A percentile compares a stretch with the other conserved stretches of the same genome.
Conservation (phyloP, 2,329 filamentous ascomycete species). For the Bipolaris cookei region DNA sequence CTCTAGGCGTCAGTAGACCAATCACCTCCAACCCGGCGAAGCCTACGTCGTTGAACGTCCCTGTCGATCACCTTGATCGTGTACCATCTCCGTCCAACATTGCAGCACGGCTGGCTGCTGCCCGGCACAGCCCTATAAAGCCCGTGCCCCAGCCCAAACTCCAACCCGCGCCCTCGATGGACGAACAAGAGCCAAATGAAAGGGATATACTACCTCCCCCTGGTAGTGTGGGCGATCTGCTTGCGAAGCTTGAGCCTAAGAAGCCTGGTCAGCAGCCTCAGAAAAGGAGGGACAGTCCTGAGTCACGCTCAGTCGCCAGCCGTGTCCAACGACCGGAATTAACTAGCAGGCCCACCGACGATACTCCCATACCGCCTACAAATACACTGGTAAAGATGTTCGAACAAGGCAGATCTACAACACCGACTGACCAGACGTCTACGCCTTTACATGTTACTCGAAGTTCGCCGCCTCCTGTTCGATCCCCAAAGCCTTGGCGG, state of each 20-base stretch:
- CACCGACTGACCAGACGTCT: slow-evolving; percentile 20
- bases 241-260: slow-evolving; percentile 40
- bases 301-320: slow-evolving; percentile 22
- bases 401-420: slow-evolving; percentile 57
- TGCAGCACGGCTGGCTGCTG: slow-evolving; percentile 67
- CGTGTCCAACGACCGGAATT: slow-evolving; percentile 6
- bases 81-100: slow-evolving; percentile 65
- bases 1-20: slow-evolving; percentile 33
- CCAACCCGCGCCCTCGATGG: slow-evolving; percentile 17
- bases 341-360: slow-evolving; percentile 55
- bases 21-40: slow-evolving; percentile 37
- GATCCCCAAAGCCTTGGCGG: slow-evolving; percentile 52
- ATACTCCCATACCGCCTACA: slow-evolving; percentile 66
- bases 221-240: slow-evolving; percentile 44
- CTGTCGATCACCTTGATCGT: slow-evolving; percentile 35
- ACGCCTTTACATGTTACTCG: slow-evolving; percentile 30
- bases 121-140: slow-evolving; percentile 60
- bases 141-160: slow-evolving; percentile 22
- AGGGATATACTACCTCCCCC: slow-evolving; percentile 40
- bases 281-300: slow-evolving; percentile 26
- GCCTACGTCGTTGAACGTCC: slow-evolving; percentile 41
- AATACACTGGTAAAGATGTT: slow-evolving; percentile 72
- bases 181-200: slow-evolving; percentile 34
- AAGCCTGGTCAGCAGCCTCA: slow-evolving; percentile 21
- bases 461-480: slow-evolving; percentile 43